Conservation (phyloP, 1,284 basidiomycete species). For the Ustilago nuda region DNA sequence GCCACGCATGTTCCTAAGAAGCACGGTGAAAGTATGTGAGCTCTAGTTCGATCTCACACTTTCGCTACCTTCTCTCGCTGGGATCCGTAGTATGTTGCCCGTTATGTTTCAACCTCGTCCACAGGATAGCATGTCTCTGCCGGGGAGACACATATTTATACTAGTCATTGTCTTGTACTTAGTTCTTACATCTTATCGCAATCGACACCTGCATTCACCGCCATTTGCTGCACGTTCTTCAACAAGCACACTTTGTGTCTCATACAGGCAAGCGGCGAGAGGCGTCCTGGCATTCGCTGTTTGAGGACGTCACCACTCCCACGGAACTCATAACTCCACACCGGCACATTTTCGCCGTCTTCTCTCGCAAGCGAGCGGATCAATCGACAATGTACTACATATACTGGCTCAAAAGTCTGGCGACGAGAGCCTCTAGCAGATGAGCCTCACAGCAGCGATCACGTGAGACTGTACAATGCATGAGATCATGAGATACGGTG, state of each 20-base stretch:
- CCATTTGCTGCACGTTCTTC: neutral
- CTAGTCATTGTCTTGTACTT: too few species aligned
- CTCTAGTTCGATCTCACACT: too few species aligned
- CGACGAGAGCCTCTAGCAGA: neutral
- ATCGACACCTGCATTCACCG: too few species aligned
- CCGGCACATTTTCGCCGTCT: neutral
- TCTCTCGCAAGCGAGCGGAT: neutral
- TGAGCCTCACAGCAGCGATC: neutral
- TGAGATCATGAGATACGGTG: neutral
- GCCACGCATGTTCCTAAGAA: neutral
- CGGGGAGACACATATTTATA: too few species aligned
- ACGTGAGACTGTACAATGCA: neutral
- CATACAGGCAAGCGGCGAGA: neutral
- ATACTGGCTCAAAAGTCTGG: neutral
- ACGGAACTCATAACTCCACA: neutral
- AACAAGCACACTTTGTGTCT: neutral
- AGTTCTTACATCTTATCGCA: too few species aligned
- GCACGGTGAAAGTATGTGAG: too few species aligned
- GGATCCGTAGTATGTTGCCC: too few species aligned
- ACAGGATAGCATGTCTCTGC: too few species aligned
- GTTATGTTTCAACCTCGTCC: too few species aligned
- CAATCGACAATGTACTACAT: neutral
- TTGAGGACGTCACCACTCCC: neutral
- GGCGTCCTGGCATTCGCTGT: slow-evolving; percentile 9
- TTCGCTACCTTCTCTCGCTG: too few species aligned